Conservation (phyloP, 2,329 filamentous ascomycete genomes). For the Lasiodiplodia theobromae region DNA sequence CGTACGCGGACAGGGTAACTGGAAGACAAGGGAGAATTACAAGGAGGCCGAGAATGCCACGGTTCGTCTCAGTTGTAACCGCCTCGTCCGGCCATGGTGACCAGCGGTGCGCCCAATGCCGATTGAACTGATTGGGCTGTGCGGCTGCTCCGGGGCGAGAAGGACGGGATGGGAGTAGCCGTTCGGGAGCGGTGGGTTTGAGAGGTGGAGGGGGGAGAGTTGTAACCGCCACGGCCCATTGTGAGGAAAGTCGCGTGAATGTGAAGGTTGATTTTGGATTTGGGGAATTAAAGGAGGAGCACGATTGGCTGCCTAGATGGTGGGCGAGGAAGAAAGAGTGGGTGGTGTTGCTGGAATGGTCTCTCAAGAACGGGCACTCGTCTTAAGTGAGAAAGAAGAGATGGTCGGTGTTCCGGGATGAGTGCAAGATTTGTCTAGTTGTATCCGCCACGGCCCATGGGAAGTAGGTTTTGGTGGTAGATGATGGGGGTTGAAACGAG, state of each 20-base stretch:
- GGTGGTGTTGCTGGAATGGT: not conserved
- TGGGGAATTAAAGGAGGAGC: not conserved
- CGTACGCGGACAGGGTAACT: not conserved
- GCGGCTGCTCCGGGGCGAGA: not conserved
- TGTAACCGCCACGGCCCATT: slow-evolving; percentile 33
- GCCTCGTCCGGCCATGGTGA: slow-evolving; percentile 30
- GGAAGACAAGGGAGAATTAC: not conserved
- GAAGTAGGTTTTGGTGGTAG: slow-evolving; percentile 29
- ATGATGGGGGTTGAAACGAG: slow-evolving; percentile 7
- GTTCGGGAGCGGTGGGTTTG: not conserved
- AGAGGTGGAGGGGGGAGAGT: slow-evolving; percentile 15
- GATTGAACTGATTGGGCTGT: not conserved
- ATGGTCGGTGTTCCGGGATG: not conserved
- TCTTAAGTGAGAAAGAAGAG: not conserved
- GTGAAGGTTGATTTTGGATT: not conserved
- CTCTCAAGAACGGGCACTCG: not conserved
- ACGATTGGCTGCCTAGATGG: slow-evolving; percentile 18
- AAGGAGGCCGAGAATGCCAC: not conserved
- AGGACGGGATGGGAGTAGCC: not conserved
- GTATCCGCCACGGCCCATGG: slow-evolving; percentile 46
- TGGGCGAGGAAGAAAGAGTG: slow-evolving; percentile 26
- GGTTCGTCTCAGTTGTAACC: slow-evolving; percentile 36
- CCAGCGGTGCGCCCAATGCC: not conserved
- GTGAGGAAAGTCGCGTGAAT: not conserved
- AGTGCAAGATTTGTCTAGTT: slow-evolving; percentile 32